phyloP scores from a whole-genome alignment of 176 grass and related monocot genomes.

The Saccharum officinarum region DNA sequence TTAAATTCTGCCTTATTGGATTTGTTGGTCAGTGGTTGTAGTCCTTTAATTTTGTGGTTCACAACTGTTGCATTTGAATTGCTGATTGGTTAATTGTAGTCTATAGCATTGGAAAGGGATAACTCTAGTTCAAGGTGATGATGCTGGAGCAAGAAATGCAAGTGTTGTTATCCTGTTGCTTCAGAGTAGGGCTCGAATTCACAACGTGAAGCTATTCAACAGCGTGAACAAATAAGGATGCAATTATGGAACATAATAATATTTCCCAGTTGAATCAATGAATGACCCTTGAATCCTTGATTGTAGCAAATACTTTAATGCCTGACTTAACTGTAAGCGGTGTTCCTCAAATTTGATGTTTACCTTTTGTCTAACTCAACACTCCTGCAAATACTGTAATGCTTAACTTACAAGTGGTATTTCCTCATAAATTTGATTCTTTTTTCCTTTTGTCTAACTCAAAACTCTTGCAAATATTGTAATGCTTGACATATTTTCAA shows the following conservation, averaged over 20 bases:
- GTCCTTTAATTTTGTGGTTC: neutral
- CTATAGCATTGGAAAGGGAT: neutral
- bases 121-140: neutral
- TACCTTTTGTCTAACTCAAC: neutral
- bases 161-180: neutral
- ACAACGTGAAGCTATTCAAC: neutral
- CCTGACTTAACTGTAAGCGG: neutral
- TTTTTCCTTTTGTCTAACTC: neutral
- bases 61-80: neutral
- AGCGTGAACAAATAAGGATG: neutral
- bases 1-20: neutral
- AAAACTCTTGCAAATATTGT: neutral
- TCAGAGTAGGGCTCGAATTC: neutral
- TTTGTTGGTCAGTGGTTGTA: neutral
- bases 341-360: neutral
- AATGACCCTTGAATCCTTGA: neutral
- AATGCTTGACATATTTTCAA: neutral
- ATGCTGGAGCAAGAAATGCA: neutral
- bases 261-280: neutral
- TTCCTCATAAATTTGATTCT: neutral
- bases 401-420: neutral
- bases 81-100: neutral
- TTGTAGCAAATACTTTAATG: neutral
- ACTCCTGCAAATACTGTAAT: neutral
- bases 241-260: neutral